Evolutionary conservation across 441 rosid genomes (phyloP), one percentile per base, ranked within the genome.

Genomic region (Erodium chrysanthum): DNA sequence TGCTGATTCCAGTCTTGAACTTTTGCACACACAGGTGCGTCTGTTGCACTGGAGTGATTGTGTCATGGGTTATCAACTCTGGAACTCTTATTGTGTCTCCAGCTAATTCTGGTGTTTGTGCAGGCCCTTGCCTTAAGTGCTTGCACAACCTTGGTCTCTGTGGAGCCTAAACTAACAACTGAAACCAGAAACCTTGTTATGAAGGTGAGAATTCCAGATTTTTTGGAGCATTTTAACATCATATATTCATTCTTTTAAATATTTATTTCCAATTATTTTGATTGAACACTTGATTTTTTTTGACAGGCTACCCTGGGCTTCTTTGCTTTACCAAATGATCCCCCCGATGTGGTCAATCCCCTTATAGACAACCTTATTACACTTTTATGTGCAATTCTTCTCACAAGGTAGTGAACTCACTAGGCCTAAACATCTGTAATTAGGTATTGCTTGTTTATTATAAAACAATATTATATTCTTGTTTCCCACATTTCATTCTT

Each of bases 101-200:
- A 7, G 22, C 21, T 31, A 31, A 31, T 63, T 27, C 66, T 63
- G 71, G 75, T 79, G 74, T 81, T 78, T 79, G 68, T 76, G 60
- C 75, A 95, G 99, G 96, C 97, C 65, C 89, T 91, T 77, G 99
- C 99, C 75, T 80, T 95, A 73, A 95, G 78, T 76, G 99, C 99
- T 14, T 95, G 99, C 78, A 95, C 96, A 72, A 95, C 99, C 67
- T 79, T 95, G 80, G 99, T 95, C 70, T 91, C 97, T 2, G 99
- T 91, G 73, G 99, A 95, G 84, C 99, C 99, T 65, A 95, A 87
- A 80, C 83, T 95, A 76, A 90, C 95, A 11, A 75, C 86, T 25
- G 99, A 95, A 72, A 95, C 99, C 18, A 87, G 99, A 83, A 90
- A 95, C 81, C 92, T 79, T 79, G 88, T 95, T 72, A 69, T 95